Conservation (phyloP, 345 rosid genomes). For the Boechera divaricarpa region DNA sequence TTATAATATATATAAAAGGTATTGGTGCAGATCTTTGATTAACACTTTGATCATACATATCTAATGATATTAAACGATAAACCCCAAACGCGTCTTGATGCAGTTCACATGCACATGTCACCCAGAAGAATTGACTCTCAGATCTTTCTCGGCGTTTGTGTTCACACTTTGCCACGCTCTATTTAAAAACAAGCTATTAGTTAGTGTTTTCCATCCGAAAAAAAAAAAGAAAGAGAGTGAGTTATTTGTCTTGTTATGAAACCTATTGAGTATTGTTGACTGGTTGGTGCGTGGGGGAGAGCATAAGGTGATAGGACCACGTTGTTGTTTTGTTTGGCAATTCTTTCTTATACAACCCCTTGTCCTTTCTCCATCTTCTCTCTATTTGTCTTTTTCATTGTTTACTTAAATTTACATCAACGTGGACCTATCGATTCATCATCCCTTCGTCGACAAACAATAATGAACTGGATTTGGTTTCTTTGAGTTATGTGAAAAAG, state of each 20-base stretch:
- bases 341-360: not conserved
- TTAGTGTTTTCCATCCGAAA: not conserved
- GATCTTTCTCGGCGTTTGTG: constrained; percentile 33
- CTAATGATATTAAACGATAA: constrained; percentile 21
- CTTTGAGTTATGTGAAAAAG: not conserved
- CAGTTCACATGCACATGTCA: constrained; percentile 43
- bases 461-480: not conserved
- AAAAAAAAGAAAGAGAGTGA: not conserved
- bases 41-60: constrained; percentile 28
- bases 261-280: constrained; percentile 26
- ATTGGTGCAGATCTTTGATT: constrained; percentile 27
- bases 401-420: constrained; percentile 11
- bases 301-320: constrained; percentile 37
- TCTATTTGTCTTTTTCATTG: constrained; percentile 15
- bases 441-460: not conserved
- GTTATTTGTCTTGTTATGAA: constrained; percentile 19
- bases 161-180: constrained; percentile 39
- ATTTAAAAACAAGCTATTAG: not conserved
- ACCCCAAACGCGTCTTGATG: constrained; percentile 41
- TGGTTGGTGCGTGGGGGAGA: constrained; percentile 36
- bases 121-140: constrained; percentile 38
- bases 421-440: constrained; percentile 4
- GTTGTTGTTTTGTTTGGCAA: constrained; percentile 1
- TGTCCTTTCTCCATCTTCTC: constrained; percentile 18
- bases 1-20: constrained; percentile 13